Base-by-base conservation (phyloP, 225 moss, liverwort and hornwort genomes). In the Sphagnum contortum region DNA sequence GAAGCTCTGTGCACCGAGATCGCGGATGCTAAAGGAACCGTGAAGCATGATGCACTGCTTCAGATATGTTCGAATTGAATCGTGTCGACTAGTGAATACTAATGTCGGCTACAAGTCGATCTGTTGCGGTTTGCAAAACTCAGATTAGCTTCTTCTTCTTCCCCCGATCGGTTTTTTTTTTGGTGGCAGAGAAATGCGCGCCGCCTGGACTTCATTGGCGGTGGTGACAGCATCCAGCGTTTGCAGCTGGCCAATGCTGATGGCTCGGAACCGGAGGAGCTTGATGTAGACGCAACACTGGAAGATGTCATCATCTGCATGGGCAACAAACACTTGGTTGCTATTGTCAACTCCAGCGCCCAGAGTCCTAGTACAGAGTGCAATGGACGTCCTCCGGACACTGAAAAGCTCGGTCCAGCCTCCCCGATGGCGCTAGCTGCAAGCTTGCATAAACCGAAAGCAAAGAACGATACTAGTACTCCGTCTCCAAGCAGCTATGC, bases 261-360 rank as follows among this genome's bases (percentile, higher is more conserved):
- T 59, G 91, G 94, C 46, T 84, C 91, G 3, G 87, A 94, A 63
- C 91, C 86, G 2, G 94, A 94, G 68, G 94, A 91, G 72, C 67
- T 94, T 66, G 94, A 94, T 60, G 91, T 94, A 2, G 94, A 94
- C 57, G 91, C 89, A 4, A 91, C 94, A 2, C 78, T 94, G 3
- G 91, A 87, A 57, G 94, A 94, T 68, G 94, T 94, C 5, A 85
- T 91, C 55, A 94, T 94, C 29, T 94, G 94, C 62, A 89, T 89
- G 91, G 86, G 91, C n/a, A 83, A 73, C 71, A 94, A 94, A 66
- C 85, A 89, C 61, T 79, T 94, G 66, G 71, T 89, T 6, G 94
- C 94, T 51, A 86, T 90, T 13, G 81, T 91, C 2, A 89, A 79
- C 67, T 74, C 85, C 47, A 46, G 47, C n/a, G 29, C 29, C 29